Base-by-base conservation (phyloP, 768 basidiomycete species). In the Tylopilus sp. region DNA sequence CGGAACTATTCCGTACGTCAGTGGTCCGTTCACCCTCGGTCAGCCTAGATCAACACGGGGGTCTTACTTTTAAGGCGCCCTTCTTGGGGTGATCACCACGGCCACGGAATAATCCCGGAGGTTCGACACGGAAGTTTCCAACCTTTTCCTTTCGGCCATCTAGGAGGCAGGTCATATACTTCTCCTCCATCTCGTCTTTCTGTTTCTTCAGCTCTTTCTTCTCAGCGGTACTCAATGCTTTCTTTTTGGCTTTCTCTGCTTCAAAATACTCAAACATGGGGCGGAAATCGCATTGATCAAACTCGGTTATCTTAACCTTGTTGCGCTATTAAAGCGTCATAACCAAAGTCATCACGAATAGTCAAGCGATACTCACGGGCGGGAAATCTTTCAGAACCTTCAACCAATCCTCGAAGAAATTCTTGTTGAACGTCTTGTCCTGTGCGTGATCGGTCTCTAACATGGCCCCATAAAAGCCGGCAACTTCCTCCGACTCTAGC, bases 71-170 rank as follows among this genome's bases (percentile, higher is more conserved):
- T 46, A 97, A 77, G 36, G 86, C 85, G 17, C 97, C 97, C 70
- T 98, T 98, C 80, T 89, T 95, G 1, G 97, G 97, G 72, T 99
- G 97, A 62, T 98, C 94, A 49, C 97, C 97, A 58, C 97, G 94
- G 56, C 97, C 97, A 70, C 97, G 78, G 74, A 98, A 99, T 46
- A 98, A 74, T n/a, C 96, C 95, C 25, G 97, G 97, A 68, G 97
- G 97, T 78, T 99, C 97, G 47, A 98, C 86, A 60, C 94, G 82
- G 78, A 98, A 98, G 74, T 98, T 99, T 34, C 97, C 97, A 44
- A 98, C 83, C 70, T 98, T 98, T 76, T 99, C 97, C 73, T 93
- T 96, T 48, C 95, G 86, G 13, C 96, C 96, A 64, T 99, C 93
- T 30, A 99, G 82, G n/a, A 86, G 65, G 71, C 96, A 98, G 24